phyloP scores from a whole-genome alignment of 345 rosid genomes.

The Corchorus capsularis region DNA sequence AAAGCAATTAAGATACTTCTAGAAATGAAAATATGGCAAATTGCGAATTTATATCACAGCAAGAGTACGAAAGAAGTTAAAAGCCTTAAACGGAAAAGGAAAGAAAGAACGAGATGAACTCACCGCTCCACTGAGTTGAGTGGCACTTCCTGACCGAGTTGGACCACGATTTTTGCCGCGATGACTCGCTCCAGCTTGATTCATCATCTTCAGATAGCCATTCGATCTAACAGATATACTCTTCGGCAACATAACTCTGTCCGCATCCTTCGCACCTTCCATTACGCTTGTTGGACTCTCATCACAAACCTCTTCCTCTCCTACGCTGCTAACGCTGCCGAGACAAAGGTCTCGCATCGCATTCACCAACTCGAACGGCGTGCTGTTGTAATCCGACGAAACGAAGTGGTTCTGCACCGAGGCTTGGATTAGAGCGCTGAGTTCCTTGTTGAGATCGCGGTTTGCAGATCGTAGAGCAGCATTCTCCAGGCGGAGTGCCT shows the following conservation, averaged over 20 bases:
- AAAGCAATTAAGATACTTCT: background rate
- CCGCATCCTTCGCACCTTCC: slow-evolving; percentile 31
- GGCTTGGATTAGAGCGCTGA: slow-evolving; percentile 37
- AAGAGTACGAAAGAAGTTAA: background rate
- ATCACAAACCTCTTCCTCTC: slow-evolving; percentile 29
- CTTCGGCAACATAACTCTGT: slow-evolving; percentile 49
- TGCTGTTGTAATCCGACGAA: slow-evolving; percentile 23
- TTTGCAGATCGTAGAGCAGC: slow-evolving; percentile 44
- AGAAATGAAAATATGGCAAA: background rate
- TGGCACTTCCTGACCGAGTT: slow-evolving; percentile 5
- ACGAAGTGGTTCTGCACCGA: slow-evolving; percentile 33
- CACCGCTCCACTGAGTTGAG: slow-evolving; percentile 21
- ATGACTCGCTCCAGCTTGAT: slow-evolving; percentile 19
- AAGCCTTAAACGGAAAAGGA: too few species aligned
- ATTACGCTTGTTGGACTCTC: slow-evolving; percentile 49
- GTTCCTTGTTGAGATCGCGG: slow-evolving; percentile 45
- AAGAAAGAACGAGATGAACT: background rate
- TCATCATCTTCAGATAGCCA: slow-evolving; percentile 43
- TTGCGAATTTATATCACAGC: background rate
- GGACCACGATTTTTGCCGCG: background rate
- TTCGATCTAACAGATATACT: slow-evolving; percentile 57
- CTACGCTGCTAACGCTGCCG: slow-evolving; percentile 13
- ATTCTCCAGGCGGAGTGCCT: slow-evolving; percentile 49
- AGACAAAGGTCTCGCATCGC: slow-evolving; percentile 32
- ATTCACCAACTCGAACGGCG: slow-evolving; percentile 33